Conservation (phyloP, 108 stramenopile species). For the Craspedostauros australis region DNA sequence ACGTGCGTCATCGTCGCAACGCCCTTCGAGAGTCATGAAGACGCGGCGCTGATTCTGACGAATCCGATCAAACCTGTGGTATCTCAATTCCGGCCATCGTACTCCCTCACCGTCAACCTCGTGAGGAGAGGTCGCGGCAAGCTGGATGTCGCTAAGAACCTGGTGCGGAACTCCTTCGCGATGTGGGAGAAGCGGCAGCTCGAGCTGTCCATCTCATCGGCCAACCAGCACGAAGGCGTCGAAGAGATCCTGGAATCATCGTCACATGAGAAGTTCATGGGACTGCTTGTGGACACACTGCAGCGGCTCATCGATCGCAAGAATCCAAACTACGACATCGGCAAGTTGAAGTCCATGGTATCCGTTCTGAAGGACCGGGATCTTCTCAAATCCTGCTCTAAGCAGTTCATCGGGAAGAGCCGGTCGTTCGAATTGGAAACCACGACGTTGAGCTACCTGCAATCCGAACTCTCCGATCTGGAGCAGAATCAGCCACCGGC, state of each 20-base stretch:
- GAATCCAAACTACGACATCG: constrained; percentile 15
- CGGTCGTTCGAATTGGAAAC: constrained; percentile 54
- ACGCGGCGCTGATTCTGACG: constrained; percentile 60
- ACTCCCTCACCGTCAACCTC: constrained; percentile 67
- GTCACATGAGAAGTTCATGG: constrained; percentile 55
- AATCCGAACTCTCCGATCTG: constrained; percentile 35
- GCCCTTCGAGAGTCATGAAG: constrained; percentile 65
- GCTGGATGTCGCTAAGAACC: constrained; percentile 56
- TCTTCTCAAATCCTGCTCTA: constrained; percentile 61
- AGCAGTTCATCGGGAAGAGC: constrained; percentile 34
- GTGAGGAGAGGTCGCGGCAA: constrained; percentile 61
- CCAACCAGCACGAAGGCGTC: constrained; percentile 20
- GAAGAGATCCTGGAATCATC: constrained; percentile 18
- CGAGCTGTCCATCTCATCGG: constrained; percentile 30
- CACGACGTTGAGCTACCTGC: constrained; percentile 52
- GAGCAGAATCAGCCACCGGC: neutral
- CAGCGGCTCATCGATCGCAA: constrained; percentile 30
- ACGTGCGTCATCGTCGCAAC: constrained; percentile 77
- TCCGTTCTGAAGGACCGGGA: constrained; percentile 57
- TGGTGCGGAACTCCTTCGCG: constrained; percentile 75
- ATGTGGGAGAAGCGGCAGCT: constrained; percentile 58
- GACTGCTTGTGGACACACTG: constrained; percentile 38
- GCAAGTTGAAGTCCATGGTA: constrained; percentile 15
- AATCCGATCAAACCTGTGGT: constrained; percentile 66
- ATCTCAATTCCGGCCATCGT: constrained; percentile 79